phyloP scores from a whole-genome alignment of 768 basidiomycete genomes.

The Hirschioporus abietinus region DNA sequence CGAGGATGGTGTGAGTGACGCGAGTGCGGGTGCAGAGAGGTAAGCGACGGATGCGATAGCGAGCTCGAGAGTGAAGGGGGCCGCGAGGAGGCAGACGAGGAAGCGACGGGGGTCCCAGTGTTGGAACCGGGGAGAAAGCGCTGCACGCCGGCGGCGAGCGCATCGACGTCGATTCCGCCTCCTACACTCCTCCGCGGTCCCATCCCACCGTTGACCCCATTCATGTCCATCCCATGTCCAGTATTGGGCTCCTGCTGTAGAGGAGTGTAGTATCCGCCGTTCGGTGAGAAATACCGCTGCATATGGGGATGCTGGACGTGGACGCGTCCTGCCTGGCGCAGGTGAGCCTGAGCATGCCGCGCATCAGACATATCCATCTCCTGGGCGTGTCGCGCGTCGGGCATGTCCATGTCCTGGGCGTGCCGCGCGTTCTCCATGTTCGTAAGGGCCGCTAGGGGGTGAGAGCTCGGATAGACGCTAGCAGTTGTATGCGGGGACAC shows the following conservation, averaged over 20 bases:
- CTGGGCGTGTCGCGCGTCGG: neutral
- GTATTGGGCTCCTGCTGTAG: neutral
- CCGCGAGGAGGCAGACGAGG: neutral
- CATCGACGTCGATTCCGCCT: slow-evolving; percentile 1
- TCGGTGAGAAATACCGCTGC: slow-evolving; percentile 18
- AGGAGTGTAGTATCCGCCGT: neutral
- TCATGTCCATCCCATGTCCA: neutral
- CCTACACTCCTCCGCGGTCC: neutral
- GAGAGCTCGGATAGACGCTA: neutral
- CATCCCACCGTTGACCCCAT: neutral
- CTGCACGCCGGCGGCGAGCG: slow-evolving; percentile 4
- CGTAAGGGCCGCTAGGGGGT: neutral
- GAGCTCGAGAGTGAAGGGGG: neutral
- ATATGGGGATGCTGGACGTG: slow-evolving; percentile 16
- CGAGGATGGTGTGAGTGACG: neutral
- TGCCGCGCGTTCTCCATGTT: neutral
- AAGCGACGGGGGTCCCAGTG: neutral
- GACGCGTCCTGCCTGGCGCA: neutral
- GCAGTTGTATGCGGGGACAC: neutral
- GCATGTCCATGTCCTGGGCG: neutral
- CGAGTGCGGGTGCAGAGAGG: neutral
- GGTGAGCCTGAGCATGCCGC: neutral
- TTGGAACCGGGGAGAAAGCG: neutral
- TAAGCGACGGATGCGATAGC: neutral
- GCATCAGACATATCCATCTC: neutral